Evolutionary conservation across 192 early-diverging fungal genomes (phyloP).

Genomic region (Endogone sp.): DNA sequence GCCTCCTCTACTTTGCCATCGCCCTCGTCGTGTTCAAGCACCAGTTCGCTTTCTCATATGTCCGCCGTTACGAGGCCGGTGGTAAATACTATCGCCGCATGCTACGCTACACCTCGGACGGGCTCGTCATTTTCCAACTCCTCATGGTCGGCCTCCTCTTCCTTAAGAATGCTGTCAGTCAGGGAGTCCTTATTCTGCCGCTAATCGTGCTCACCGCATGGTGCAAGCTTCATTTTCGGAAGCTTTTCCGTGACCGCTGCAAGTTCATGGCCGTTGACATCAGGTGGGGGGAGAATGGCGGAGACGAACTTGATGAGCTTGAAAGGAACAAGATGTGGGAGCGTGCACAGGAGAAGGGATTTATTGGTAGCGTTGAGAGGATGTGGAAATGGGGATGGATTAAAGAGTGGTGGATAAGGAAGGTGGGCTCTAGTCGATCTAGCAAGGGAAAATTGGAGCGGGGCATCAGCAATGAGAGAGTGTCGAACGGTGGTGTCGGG

Average conservation of each 20-base stretch:
- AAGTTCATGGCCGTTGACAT: slow-evolving; percentile 41
- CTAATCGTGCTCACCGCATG: slow-evolving; percentile 42
- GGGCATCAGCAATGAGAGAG: neutral
- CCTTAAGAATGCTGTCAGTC: slow-evolving; percentile 31
- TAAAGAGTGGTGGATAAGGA: neutral
- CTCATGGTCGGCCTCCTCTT: slow-evolving; percentile 53
- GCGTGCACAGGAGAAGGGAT: neutral
- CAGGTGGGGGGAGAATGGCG: slow-evolving; percentile 2
- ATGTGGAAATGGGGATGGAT: slow-evolving; percentile 4
- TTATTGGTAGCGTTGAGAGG: neutral
- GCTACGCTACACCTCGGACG: slow-evolving; percentile 51
- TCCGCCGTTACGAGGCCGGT: slow-evolving; percentile 53
- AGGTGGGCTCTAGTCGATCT: neutral
- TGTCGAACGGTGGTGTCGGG: neutral
- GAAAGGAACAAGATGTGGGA: neutral
- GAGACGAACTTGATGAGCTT: neutral
- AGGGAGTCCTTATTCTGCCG: slow-evolving; percentile 36
- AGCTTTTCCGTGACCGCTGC: slow-evolving; percentile 39
- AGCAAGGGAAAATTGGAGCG: neutral
- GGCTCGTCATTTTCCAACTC: slow-evolving; percentile 53
- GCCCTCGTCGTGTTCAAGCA: slow-evolving; percentile 56
- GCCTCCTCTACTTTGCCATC: slow-evolving; percentile 45
- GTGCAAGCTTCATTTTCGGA: slow-evolving; percentile 37
- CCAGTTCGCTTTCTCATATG: slow-evolving; percentile 58
- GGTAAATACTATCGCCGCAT: slow-evolving; percentile 51